Evolutionary conservation across 768 basidiomycete species (phyloP).

Genomic region (Mycena chlorophos): DNA sequence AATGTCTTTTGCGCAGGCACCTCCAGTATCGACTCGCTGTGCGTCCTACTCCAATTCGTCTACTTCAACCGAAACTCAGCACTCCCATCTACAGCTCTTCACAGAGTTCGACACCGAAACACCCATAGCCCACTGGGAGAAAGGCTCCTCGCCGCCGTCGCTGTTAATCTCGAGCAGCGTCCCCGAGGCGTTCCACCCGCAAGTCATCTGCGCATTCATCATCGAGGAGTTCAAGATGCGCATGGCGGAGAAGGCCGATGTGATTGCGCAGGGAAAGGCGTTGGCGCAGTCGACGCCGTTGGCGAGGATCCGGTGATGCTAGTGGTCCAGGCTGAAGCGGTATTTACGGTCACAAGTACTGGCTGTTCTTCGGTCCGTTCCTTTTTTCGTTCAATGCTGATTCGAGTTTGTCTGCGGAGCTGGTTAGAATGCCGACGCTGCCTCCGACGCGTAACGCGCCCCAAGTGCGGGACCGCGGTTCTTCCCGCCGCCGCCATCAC

Average conservation of each 20-base stretch:
- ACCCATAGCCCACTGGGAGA: conserved; percentile 15
- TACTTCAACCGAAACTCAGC: neutral
- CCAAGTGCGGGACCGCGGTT: too few relatives aligned
- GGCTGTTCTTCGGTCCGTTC: too few relatives aligned
- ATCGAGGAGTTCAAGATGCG: conserved; percentile 17
- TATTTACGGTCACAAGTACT: too few relatives aligned
- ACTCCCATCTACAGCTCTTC: conserved; percentile 5
- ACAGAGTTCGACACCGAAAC: conserved; percentile 9
- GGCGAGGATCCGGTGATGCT: neutral
- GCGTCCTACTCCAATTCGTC: neutral
- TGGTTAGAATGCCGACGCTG: too few relatives aligned
- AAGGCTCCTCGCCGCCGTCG: neutral
- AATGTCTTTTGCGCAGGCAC: conserved; percentile 11
- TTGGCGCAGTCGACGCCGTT: conserved; percentile 5
- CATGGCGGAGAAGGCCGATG: conserved; percentile 14
- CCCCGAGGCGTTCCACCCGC: conserved; percentile 17
- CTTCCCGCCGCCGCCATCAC: too few relatives aligned
- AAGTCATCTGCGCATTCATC: conserved; percentile 16
- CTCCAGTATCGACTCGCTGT: conserved; percentile 11
- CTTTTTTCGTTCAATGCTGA: too few relatives aligned
- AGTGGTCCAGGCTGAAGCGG: too few relatives aligned
- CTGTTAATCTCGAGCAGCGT: conserved; percentile 5
- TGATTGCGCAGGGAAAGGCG: conserved; percentile 6
- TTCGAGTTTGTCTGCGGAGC: too few relatives aligned
- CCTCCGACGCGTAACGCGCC: too few relatives aligned